phyloP scores from a whole-genome alignment of 257 asterid species.

The Fraxinus americana region DNA sequence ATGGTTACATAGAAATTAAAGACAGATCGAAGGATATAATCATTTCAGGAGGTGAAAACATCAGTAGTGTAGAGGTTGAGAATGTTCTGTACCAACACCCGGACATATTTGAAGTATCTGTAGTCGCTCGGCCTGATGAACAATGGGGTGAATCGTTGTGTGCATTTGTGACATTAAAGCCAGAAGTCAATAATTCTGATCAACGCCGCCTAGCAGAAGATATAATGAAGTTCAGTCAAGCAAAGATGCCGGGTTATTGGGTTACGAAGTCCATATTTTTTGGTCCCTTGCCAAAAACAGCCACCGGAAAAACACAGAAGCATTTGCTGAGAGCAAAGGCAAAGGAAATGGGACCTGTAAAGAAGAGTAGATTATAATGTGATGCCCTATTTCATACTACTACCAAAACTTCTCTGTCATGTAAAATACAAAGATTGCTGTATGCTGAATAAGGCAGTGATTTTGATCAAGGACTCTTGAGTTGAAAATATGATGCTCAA shows the following conservation, averaged over 20 bases:
- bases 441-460: not conserved
- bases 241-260: slow-evolving; percentile 86
- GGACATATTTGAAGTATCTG: slow-evolving; percentile 73
- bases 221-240: slow-evolving; percentile 71
- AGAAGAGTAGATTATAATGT: slow-evolving; percentile 21
- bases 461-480: not conserved
- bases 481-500: not conserved
- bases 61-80: slow-evolving; percentile 93
- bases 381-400: not conserved
- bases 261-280: slow-evolving; percentile 71
- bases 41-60: slow-evolving; percentile 91
- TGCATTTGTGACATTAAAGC: slow-evolving; percentile 80
- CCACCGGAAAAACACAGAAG: slow-evolving; percentile 15
- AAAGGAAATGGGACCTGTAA: slow-evolving; percentile 20
- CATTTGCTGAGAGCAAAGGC: slow-evolving; percentile 5
- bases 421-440: not conserved
- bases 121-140: slow-evolving; percentile 83
- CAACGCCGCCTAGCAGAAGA: slow-evolving; percentile 57
- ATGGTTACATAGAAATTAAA: slow-evolving; percentile 78
- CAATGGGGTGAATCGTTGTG: slow-evolving; percentile 96
- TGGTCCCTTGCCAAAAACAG: slow-evolving; percentile 19
- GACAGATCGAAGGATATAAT: slow-evolving; percentile 91
- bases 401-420: not conserved
- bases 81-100: slow-evolving; percentile 80
- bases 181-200: slow-evolving; percentile 39